A percentile compares a stretch with the other conserved stretches of the same genome.
These are phyloP conservation scores for Amaranthus tricolor DNA, from an alignment of 179 eudicot species.

Conservation along the genomic window DNA sequence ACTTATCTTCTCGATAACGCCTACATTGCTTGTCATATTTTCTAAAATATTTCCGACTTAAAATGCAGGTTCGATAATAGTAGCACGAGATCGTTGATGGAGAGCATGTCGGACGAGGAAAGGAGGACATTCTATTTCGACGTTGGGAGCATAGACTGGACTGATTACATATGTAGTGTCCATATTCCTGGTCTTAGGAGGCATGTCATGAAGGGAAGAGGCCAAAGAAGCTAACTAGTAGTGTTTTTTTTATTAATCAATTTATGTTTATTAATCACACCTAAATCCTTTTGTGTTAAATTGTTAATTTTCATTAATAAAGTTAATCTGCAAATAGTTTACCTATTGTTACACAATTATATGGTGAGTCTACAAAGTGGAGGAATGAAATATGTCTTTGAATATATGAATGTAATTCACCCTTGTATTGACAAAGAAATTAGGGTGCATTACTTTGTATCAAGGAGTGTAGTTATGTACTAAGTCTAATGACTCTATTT, in stretches of 20 bases:
- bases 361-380: slow-evolving; percentile 13
- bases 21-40: too few species aligned
- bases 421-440: slow-evolving; percentile 21
- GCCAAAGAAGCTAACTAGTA: slow-evolving; percentile 30
- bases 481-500: not conserved
- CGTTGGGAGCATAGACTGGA: slow-evolving; percentile 88
- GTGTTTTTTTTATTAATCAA: not conserved
- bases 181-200: slow-evolving; percentile 91
- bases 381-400: slow-evolving; percentile 22
- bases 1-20: too few species aligned
- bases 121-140: slow-evolving; percentile 65
- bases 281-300: slow-evolving; percentile 17
- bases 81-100: slow-evolving; percentile 66
- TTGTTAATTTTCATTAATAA: slow-evolving; percentile 28
- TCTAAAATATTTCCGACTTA: too few species aligned
- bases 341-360: slow-evolving; percentile 5
- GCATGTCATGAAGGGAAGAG: slow-evolving; percentile 96
- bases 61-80: slow-evolving; percentile 81
- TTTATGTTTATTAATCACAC: slow-evolving; percentile 18
- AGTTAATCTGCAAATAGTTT: slow-evolving; percentile 19
- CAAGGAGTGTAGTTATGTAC: not conserved
- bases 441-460: slow-evolving; percentile 16
- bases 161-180: slow-evolving; percentile 81
- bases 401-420: slow-evolving; percentile 26
- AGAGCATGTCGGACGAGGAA: slow-evolving; percentile 85